Conservation (phyloP, 805 yeast species). For the Metschnikowia lochheadii region DNA sequence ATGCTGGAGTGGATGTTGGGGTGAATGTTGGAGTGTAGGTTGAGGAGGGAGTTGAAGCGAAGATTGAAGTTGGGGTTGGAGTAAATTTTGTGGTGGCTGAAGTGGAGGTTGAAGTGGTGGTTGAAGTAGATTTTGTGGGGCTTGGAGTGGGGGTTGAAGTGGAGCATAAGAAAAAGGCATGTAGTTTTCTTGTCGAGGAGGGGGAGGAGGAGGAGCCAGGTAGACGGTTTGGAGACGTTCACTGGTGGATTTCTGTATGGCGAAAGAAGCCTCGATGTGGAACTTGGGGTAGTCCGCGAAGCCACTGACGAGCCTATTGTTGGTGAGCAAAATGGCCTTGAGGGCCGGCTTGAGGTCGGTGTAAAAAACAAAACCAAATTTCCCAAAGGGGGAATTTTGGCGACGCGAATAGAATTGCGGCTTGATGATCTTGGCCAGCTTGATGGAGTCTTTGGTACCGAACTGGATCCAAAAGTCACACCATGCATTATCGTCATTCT, state of each 20-base stretch:
- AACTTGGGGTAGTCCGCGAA: conserved; percentile 18
- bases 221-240: neutral
- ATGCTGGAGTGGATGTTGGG: neutral
- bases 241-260: conserved; percentile 29
- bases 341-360: conserved; percentile 55
- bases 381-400: conserved; percentile 12
- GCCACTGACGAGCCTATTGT: conserved; percentile 35
- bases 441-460: conserved; percentile 26
- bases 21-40: neutral
- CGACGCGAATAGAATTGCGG: conserved; percentile 33
- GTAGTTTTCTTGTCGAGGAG: neutral
- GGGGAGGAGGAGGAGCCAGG: neutral
- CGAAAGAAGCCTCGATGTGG: conserved; percentile 37
- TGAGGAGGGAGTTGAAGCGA: neutral
- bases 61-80: neutral
- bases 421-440: conserved; percentile 40
- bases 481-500: conserved; percentile 49
- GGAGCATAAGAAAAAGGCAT: neutral
- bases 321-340: conserved; percentile 53
- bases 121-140: neutral
- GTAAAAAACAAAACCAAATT: conserved; percentile 62
- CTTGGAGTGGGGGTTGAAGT: neutral
- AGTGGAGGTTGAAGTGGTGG: neutral
- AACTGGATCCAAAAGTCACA: conserved; percentile 37
- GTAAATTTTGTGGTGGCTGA: neutral